Conservation (phyloP, 441 rosid species). For the Adansonia rubrostipa region DNA sequence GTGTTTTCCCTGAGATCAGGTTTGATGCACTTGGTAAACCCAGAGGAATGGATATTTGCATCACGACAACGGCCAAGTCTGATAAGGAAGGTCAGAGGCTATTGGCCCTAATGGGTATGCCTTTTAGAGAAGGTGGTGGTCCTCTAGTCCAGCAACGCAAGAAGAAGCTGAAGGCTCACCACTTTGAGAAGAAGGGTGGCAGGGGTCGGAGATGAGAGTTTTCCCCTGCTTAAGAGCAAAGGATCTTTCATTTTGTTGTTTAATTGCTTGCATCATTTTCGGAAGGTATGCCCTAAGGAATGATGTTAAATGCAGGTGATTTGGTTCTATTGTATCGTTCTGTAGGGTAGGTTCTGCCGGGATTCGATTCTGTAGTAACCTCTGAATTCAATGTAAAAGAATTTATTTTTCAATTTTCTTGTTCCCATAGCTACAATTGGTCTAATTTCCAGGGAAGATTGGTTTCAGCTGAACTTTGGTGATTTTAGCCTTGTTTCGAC, state of each 20-base stretch:
- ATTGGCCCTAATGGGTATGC: conserved; percentile 94
- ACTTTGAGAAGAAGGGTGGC: conserved; percentile 73
- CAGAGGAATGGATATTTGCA: conserved; percentile 95
- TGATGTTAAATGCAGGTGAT: conserved; percentile 13
- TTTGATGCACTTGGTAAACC: conserved; percentile 67
- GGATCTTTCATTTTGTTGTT: conserved; percentile 15
- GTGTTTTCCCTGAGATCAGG: conserved; percentile 86
- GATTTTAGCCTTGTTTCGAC: neutral
- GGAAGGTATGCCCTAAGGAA: neutral
- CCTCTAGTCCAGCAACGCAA: conserved; percentile 38
- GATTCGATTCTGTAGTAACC: conserved; percentile 7
- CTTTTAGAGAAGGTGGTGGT: conserved; percentile 70
- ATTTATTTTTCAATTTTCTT: conserved; percentile 2
- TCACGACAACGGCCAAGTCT: conserved; percentile 70
- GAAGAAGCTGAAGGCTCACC: conserved; percentile 86
- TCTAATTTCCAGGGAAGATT: neutral
- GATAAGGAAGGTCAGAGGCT: conserved; percentile 81
- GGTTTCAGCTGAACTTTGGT: neutral
- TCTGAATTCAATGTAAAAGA: neutral
- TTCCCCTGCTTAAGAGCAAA: neutral
- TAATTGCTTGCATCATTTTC: conserved; percentile 6
- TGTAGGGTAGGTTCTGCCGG: neutral
- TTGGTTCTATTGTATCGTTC: neutral
- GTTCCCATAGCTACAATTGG: neutral
- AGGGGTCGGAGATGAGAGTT: conserved; percentile 49